These are phyloP conservation scores for Quercus lobata DNA, from an alignment of 331 rosid species.

Conservation along the genomic window DNA sequence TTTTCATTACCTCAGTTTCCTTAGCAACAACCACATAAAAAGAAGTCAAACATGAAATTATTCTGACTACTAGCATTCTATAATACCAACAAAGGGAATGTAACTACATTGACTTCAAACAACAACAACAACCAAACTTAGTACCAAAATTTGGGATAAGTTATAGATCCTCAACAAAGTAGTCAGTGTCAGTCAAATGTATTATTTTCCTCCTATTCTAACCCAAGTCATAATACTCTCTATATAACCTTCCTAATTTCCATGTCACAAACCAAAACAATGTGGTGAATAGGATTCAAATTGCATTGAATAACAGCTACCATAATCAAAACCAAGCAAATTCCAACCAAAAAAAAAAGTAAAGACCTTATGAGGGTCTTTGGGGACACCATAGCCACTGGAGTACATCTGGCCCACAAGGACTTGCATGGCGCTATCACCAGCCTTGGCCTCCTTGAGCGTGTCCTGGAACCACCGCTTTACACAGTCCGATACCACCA, in stretches of 20 bases:
- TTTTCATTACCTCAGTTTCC: background rate
- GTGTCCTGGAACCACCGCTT: slow-evolving; percentile 88
- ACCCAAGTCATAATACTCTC: too few relatives aligned
- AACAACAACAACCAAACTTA: too few relatives aligned
- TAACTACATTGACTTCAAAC: background rate
- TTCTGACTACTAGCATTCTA: background rate
- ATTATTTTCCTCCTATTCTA: too few relatives aligned
- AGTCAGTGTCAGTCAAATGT: too few relatives aligned
- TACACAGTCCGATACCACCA: slow-evolving; percentile 68
- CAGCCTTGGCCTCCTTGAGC: slow-evolving; percentile 76
- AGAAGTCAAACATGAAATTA: background rate
- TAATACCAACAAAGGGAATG: background rate
- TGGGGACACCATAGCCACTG: slow-evolving; percentile 75
- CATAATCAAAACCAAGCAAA: background rate
- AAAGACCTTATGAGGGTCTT: slow-evolving; percentile 57
- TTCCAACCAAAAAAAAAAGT: background rate
- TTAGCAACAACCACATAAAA: background rate
- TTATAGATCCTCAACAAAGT: too few relatives aligned
- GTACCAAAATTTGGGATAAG: too few relatives aligned
- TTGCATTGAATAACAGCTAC: background rate
- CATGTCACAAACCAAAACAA: background rate
- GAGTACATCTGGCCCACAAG: slow-evolving; percentile 78
- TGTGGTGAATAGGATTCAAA: background rate
- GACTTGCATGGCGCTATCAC: slow-evolving; percentile 67
- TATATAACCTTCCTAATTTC: too few relatives aligned